Base-by-base conservation (phyloP, 148 eudicot species). In the Chenopodium suecicum region DNA sequence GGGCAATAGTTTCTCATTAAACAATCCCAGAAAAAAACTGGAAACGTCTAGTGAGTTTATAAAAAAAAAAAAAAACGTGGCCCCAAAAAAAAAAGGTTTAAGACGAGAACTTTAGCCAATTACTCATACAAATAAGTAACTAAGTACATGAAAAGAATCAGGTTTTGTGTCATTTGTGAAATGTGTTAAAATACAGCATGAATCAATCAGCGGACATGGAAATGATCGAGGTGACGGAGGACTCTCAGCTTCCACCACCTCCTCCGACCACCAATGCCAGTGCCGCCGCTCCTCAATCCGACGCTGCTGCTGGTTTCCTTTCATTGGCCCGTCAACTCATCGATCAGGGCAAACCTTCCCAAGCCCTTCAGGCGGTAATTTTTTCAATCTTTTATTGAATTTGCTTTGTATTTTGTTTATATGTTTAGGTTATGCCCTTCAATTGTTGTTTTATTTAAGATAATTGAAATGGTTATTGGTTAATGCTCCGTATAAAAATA, bases 321-420 rank as follows among this genome's bases (percentile, higher is more conserved):
- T 41, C 86, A 41, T 64, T 83, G 82, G 97, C 98, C 64, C 93
- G 98, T 70, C 95, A 90, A 68, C 89, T 89, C 63, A 80, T 93
- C 70, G 88, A 93, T 85, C 97, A 91, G 81, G 95, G 91, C 60
- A 86, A 87, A 23, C 95, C 98, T 83, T 85, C 95, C 31, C 88
- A 94, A 72, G 93, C 98, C 70, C 97, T 94, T 37, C 94, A 93
- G 86, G 95, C 95, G 87, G 97, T 95, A 90, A 81, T 7, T 80
- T 66, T 4, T 5, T 37, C 12, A 12, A 12, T 60, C 6, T 22
- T 63, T 48, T 17, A 7, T 70, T 37, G 19, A 70, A 22, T 47
- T 46, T 19, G 73, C 19, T 56, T 65, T 46, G 63, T 0, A 19
- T 22, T 34, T 37, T 19, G 25, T 34, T 68, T 16, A 3, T 9